phyloP scores from a whole-genome alignment of 1,284 basidiomycete genomes.

The Sanghuangporus weigelae region DNA sequence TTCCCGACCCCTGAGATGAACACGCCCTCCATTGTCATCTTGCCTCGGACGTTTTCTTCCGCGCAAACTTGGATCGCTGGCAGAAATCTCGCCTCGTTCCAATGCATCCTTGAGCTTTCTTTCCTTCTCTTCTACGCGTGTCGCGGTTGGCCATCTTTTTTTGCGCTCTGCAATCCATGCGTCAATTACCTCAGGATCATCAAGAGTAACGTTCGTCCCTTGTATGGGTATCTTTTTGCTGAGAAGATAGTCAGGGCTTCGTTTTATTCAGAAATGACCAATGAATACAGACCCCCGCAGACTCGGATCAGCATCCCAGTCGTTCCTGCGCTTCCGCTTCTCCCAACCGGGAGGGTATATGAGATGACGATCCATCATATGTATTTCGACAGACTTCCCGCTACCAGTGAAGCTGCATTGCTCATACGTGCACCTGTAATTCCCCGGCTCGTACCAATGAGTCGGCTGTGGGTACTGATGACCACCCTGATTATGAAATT shows the following conservation, averaged over 20 bases:
- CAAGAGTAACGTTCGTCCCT: slow-evolving; percentile 72
- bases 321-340: slow-evolving; percentile 49
- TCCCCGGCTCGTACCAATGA: slow-evolving; percentile 59
- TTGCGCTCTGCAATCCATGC: slow-evolving; percentile 87
- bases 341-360: slow-evolving; percentile 78
- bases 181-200: slow-evolving; percentile 77
- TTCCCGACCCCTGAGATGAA: slow-evolving; percentile 13
- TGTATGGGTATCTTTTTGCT: slow-evolving; percentile 74
- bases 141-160: slow-evolving; percentile 72
- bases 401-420: slow-evolving; percentile 75
- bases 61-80: slow-evolving; percentile 37
- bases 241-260: slow-evolving; percentile 3
- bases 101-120: slow-evolving; percentile 69
- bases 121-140: slow-evolving; percentile 72
- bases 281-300: slow-evolving; percentile 45
- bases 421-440: slow-evolving; percentile 54
- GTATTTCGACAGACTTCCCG: slow-evolving; percentile 68
- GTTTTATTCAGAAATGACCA: neutral
- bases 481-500: neutral
- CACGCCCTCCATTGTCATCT: slow-evolving; percentile 21
- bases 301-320: slow-evolving; percentile 75
- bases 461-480: neutral
- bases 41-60: slow-evolving; percentile 29
- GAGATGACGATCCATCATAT: slow-evolving; percentile 89
- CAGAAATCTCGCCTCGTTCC: slow-evolving; percentile 69